Evolutionary conservation across 176 grass and related monocot genomes (phyloP).

Genomic region (Oryza coarctata): DNA sequence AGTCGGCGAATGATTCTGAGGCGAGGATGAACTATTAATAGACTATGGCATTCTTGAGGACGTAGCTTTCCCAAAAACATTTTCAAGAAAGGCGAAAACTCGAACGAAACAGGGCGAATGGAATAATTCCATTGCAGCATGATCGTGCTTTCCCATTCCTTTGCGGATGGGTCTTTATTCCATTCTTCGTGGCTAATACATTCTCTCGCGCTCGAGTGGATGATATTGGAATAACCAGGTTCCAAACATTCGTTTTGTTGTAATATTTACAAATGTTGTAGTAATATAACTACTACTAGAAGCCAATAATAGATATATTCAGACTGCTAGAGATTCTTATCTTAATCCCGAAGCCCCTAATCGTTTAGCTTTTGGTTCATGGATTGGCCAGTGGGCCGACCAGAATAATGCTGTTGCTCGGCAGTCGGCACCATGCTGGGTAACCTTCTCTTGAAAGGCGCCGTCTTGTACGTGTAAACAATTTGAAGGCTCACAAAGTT

Average conservation of each 20-base stretch:
- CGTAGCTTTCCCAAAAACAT: background rate
- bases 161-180: conserved; percentile 66
- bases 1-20: background rate
- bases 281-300: background rate
- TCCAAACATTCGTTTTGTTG: conserved; percentile 12
- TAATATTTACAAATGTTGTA: background rate
- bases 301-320: background rate
- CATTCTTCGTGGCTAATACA: conserved; percentile 50
- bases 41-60: background rate
- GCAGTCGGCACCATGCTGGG: no score
- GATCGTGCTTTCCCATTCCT: conserved; percentile 38
- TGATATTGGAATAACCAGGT: conserved; percentile 29
- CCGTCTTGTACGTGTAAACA: background rate
- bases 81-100: background rate
- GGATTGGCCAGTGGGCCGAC: background rate
- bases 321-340: background rate
- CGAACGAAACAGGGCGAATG: background rate
- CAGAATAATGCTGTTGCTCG: no score
- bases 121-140: conserved; percentile 51
- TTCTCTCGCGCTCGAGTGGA: conserved; percentile 27
- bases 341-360: no score
- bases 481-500: background rate
- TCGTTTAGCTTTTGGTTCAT: background rate
- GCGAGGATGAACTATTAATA: background rate
- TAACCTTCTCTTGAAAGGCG: background rate